phyloP scores from a whole-genome alignment of 768 basidiomycete species.

The Dentipellis fragilis region DNA sequence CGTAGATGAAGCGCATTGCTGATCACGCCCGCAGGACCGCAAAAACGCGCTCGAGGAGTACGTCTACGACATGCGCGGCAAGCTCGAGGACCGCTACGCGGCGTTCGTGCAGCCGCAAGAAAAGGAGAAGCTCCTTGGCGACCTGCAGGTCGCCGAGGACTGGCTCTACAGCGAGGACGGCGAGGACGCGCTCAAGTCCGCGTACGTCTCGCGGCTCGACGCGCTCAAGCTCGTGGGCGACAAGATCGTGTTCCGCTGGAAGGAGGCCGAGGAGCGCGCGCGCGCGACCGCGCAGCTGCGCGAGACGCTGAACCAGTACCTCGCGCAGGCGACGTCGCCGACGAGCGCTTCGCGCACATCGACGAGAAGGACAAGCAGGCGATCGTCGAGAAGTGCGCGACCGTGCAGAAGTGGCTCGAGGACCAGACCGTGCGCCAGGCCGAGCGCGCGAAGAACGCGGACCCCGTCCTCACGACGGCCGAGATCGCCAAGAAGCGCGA shows the following conservation, averaged over 20 bases:
- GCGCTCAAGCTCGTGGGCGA: constrained; percentile 79
- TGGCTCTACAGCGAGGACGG: constrained; percentile 97
- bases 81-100: constrained; percentile 84
- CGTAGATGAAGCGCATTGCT: not conserved
- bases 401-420: constrained; percentile 90
- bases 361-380: constrained; percentile 78
- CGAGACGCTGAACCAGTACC: constrained; percentile 81
- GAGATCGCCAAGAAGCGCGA: constrained; percentile 90
- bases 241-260: constrained; percentile 75
- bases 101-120: constrained; percentile 65
- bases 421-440: constrained; percentile 82
- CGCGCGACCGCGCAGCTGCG: constrained; percentile 65
- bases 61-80: constrained; percentile 89
- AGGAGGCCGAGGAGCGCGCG: constrained; percentile 75
- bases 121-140: constrained; percentile 63
- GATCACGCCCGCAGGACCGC: constrained; percentile 52
- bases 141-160: constrained; percentile 76
- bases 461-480: constrained; percentile 69
- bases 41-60: constrained; percentile 99
- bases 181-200: constrained; percentile 91
- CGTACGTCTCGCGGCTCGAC: constrained; percentile 81
- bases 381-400: constrained; percentile 85
- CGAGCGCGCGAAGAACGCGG: constrained; percentile 82
- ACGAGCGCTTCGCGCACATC: constrained; percentile 87
- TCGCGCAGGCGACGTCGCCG: constrained; percentile 68